These are phyloP conservation scores for Parsonsia alboflavescens DNA, from an alignment of 257 asterid genomes.

Conservation along the genomic window DNA sequence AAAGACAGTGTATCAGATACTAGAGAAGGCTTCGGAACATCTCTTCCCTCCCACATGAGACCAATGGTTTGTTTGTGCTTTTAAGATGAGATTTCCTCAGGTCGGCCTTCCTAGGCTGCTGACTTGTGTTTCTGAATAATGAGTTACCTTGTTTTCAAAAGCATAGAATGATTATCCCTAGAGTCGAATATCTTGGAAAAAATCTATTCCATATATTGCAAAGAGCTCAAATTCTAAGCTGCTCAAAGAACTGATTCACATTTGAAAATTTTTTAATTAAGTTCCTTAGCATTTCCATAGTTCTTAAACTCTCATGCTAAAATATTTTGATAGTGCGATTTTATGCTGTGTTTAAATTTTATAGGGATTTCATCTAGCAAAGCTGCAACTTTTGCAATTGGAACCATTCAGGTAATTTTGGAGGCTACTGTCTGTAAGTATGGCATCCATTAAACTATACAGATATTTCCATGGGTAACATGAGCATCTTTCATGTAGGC, in stretches of 20 bases:
- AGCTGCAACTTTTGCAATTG: conserved; percentile 77
- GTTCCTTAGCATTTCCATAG: background rate
- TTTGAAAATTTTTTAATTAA: background rate
- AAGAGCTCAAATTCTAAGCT: background rate
- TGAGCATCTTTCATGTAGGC: conserved; percentile 33
- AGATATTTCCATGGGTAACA: conserved; percentile 6
- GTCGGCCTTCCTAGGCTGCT: background rate
- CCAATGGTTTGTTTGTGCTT: background rate
- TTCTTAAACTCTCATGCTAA: background rate
- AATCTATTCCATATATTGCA: background rate
- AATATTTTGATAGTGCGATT: background rate
- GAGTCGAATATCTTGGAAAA: background rate
- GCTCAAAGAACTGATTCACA: background rate
- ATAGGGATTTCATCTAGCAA: conserved; percentile 70
- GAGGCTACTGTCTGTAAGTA: conserved; percentile 1
- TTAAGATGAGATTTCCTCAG: background rate
- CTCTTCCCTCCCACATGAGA: background rate
- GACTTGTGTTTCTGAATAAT: background rate
- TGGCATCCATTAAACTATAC: background rate
- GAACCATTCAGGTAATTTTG: conserved; percentile 66
- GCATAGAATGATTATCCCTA: background rate
- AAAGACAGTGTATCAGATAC: background rate
- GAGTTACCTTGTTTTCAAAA: background rate
- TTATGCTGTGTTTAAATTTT: conserved; percentile 15
- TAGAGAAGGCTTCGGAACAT: background rate